A percentile compares a stretch with the other conserved stretches of the same genome.
These are phyloP conservation scores for Coemansia asiatica DNA, from an alignment of 192 early-diverging fungal species.

Conservation along the genomic window DNA sequence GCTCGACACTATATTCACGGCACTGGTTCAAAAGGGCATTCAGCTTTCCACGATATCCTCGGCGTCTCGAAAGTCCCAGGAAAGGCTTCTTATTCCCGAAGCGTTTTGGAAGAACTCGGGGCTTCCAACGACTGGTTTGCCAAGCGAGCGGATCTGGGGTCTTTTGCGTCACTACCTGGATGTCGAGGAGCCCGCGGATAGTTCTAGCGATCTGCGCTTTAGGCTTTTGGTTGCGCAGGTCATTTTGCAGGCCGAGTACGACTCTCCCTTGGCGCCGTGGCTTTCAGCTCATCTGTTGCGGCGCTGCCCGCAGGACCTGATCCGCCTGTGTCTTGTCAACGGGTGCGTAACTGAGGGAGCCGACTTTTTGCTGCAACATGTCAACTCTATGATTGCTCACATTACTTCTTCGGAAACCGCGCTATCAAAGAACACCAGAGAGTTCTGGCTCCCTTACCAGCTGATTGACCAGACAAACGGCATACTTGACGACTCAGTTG, in stretches of 20 bases:
- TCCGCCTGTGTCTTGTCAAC: constrained; percentile 44
- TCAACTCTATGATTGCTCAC: constrained; percentile 19
- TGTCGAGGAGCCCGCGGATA: constrained; percentile 15
- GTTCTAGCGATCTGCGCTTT: constrained; percentile 8
- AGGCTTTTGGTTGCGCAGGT: constrained; percentile 37
- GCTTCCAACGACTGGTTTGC: constrained; percentile 21
- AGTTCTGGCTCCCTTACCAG: constrained; percentile 50
- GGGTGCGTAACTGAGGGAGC: constrained; percentile 45
- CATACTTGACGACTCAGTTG: constrained; percentile 38
- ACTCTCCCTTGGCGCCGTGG: constrained; percentile 44
- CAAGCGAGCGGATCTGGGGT: constrained; percentile 45
- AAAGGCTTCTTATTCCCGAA: constrained; percentile 25
- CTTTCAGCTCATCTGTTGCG: constrained; percentile 33
- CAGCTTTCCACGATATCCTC: constrained; percentile 15
- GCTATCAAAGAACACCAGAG: constrained; percentile 23
- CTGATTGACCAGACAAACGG: constrained; percentile 48
- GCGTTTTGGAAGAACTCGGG: constrained; percentile 40
- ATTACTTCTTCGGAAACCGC: neutral
- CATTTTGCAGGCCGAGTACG: constrained; percentile 25
- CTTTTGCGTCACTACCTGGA: constrained; percentile 44
- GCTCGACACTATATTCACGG: constrained; percentile 29
- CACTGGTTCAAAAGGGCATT: constrained; percentile 37
- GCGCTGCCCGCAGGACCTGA: constrained; percentile 44
- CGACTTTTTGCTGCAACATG: constrained; percentile 45
- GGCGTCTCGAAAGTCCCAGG: constrained; percentile 8